phyloP scores from a whole-genome alignment of 2,329 filamentous ascomycete genomes.

The Curvularia lunata region DNA sequence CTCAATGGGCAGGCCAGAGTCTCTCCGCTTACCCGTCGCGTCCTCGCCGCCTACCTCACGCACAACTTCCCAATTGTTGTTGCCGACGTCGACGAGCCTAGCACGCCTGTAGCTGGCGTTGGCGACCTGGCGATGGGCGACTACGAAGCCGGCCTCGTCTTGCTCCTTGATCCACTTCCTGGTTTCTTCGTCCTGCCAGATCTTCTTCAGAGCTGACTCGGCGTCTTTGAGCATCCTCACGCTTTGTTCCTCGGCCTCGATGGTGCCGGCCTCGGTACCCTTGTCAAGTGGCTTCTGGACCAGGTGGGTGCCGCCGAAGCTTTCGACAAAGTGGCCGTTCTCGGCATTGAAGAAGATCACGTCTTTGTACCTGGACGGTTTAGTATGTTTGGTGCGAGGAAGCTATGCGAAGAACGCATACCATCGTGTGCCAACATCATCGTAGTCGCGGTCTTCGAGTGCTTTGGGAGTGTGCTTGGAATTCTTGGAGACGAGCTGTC shows the following conservation, averaged over 20 bases:
- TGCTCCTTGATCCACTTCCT: conserved; percentile 40
- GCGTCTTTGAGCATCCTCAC: conserved; percentile 43
- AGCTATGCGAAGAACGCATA: conserved; percentile 9
- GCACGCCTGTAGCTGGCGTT: conserved; percentile 48
- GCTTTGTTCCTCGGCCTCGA: conserved; percentile 43
- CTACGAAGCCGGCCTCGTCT: conserved; percentile 42
- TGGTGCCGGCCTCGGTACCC: conserved; percentile 41
- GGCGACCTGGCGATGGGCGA: conserved; percentile 37
- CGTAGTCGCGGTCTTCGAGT: conserved; percentile 45
- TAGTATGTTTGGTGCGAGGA: background rate
- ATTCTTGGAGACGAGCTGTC: conserved; percentile 41
- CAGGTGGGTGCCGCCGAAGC: conserved; percentile 41
- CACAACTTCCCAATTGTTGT: conserved; percentile 41
- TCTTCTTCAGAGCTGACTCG: conserved; percentile 34
- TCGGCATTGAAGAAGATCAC: conserved; percentile 39
- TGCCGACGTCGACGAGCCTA: conserved; percentile 38
- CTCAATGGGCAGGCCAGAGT: conserved; percentile 39
- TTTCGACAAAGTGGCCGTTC: conserved; percentile 35
- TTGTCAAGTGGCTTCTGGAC: conserved; percentile 37
- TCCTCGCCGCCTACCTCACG: conserved; percentile 40
- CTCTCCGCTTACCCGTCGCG: conserved; percentile 39
- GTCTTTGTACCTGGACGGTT: conserved; percentile 36
- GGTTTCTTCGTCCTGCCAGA: conserved; percentile 32
- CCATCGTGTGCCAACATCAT: conserved; percentile 45
- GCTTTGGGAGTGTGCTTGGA: conserved; percentile 37